A percentile compares a stretch with the other conserved stretches of the same genome.
phyloP scores from a whole-genome alignment of 176 grass and related monocot species.

The Zea luxurians region DNA sequence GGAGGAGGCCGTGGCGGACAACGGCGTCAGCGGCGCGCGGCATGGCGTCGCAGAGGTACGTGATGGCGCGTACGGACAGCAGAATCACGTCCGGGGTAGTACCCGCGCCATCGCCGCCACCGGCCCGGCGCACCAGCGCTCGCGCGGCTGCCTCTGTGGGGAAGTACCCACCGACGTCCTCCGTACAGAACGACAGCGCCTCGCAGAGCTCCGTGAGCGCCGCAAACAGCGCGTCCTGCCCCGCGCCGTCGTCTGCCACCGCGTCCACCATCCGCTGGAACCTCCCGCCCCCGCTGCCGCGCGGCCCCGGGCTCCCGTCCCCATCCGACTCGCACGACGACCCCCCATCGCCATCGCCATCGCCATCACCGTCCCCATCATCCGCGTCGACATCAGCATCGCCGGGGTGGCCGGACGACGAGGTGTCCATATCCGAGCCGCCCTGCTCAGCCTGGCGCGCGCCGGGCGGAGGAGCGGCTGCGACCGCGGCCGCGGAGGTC shows the following conservation, averaged over 20 bases:
- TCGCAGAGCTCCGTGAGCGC: slow-evolving; percentile 87
- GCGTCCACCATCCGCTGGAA: slow-evolving; percentile 67
- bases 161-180: slow-evolving; percentile 61
- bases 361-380: slow-evolving; percentile 25
- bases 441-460: slow-evolving; percentile 7
- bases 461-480: background rate
- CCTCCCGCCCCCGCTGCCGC: slow-evolving; percentile 35
- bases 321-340: slow-evolving; percentile 70
- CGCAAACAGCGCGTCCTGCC: slow-evolving; percentile 35
- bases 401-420: slow-evolving; percentile 51
- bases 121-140: slow-evolving; percentile 61
- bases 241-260: slow-evolving; percentile 50
- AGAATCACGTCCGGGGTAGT: slow-evolving; percentile 66
- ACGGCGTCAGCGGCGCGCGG: slow-evolving; percentile 71
- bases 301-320: slow-evolving; percentile 27
- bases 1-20: slow-evolving; percentile 71
- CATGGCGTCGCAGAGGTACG: slow-evolving; percentile 92
- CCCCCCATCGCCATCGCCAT: slow-evolving; percentile 34
- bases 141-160: slow-evolving; percentile 59
- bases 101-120: slow-evolving; percentile 18
- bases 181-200: slow-evolving; percentile 84
- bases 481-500: slow-evolving; percentile 16
- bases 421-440: slow-evolving; percentile 65
- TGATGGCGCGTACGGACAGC: slow-evolving; percentile 78
- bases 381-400: slow-evolving; percentile 36